Percentiles rank a stretch among this genome's conserved stretches.
phyloP scores from a whole-genome alignment of 805 yeast genomes.

The Metahyphopichia silvanorum region DNA sequence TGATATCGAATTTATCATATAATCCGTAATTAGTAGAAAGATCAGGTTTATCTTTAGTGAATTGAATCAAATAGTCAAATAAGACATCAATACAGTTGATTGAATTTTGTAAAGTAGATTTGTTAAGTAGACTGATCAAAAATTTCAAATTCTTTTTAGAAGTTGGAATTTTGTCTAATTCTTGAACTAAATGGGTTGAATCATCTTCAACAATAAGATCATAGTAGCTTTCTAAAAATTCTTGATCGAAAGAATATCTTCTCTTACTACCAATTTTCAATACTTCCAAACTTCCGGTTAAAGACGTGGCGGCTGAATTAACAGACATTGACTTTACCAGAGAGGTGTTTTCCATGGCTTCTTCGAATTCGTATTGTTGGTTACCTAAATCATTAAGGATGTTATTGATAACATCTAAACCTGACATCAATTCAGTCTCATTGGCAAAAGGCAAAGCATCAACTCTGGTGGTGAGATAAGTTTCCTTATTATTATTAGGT shows the following conservation, averaged over 20 bases:
- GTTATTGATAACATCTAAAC: slow-evolving; percentile 50
- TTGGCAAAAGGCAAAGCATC: slow-evolving; percentile 75
- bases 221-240: slow-evolving; percentile 17
- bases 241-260: slow-evolving; percentile 23
- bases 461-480: slow-evolving; percentile 58
- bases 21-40: slow-evolving; percentile 16
- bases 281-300: slow-evolving; percentile 10
- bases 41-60: slow-evolving; percentile 28
- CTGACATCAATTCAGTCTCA: slow-evolving; percentile 55
- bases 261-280: slow-evolving; percentile 18
- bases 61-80: slow-evolving; percentile 44
- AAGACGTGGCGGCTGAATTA: neutral
- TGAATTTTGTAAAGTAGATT: slow-evolving; percentile 57
- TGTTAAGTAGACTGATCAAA: slow-evolving; percentile 60
- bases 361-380: slow-evolving; percentile 5
- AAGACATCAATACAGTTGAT: slow-evolving; percentile 56
- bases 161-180: slow-evolving; percentile 33
- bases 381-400: slow-evolving; percentile 52
- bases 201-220: slow-evolving; percentile 39
- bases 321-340: neutral
- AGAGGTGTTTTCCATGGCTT: neutral
- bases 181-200: slow-evolving; percentile 38
- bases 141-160: slow-evolving; percentile 52
- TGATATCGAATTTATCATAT: slow-evolving; percentile 65
- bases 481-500: slow-evolving; percentile 34